Percentiles rank a stretch among this genome's conserved stretches.
phyloP scores from a whole-genome alignment of 768 basidiomycete genomes.

The Paxillus ammoniavirescens region DNA sequence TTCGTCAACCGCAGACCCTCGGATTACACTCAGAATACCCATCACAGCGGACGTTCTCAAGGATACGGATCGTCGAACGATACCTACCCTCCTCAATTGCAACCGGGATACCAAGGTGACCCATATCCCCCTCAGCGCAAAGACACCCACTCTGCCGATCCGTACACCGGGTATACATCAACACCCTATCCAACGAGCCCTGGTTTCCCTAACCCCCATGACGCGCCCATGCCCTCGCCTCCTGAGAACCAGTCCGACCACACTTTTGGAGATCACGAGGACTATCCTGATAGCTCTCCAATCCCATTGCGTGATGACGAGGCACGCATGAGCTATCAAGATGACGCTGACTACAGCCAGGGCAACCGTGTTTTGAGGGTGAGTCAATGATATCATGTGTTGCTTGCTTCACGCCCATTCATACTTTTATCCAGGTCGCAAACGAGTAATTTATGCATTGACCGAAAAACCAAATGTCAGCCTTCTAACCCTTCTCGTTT shows the following conservation, averaged over 20 bases:
- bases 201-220: conserved; percentile 24
- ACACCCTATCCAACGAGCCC: conserved; percentile 10
- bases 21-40: conserved; percentile 26
- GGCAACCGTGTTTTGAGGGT: conserved; percentile 28
- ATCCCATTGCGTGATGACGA: conserved; percentile 13
- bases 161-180: conserved; percentile 27
- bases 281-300: conserved; percentile 3
- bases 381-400: conserved; percentile 2
- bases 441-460: no score
- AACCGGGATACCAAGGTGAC: conserved; percentile 26
- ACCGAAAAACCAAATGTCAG: no score
- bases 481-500: no score
- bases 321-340: conserved; percentile 30
- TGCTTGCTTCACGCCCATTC: no score
- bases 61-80: conserved; percentile 19
- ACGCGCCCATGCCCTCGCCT: conserved; percentile 9
- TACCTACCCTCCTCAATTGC: conserved; percentile 15
- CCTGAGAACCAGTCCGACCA: conserved; percentile 12
- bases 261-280: conserved; percentile 7
- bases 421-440: no score
- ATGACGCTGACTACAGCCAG: conserved; percentile 29
- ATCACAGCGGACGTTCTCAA: conserved; percentile 20
- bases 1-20: conserved; percentile 25
- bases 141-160: conserved; percentile 21
- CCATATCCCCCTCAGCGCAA: conserved; percentile 23